Evolutionary conservation across 2,329 filamentous ascomycete species (phyloP).

Genomic region (Diplodia scrobiculata): DNA sequence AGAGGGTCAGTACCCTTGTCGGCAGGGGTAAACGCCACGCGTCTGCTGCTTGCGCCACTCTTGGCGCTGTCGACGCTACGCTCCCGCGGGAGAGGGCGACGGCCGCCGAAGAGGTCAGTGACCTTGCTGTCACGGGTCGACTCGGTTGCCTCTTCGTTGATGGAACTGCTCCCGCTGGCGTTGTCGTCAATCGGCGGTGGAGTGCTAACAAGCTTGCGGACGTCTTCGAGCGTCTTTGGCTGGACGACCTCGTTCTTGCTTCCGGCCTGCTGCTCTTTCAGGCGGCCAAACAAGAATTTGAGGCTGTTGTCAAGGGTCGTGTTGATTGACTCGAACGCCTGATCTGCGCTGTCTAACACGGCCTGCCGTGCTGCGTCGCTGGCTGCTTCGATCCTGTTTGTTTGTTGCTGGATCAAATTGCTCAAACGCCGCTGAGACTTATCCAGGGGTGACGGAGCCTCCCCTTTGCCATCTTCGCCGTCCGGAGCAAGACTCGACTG

Average conservation of each 20-base stretch:
- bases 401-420: constrained; percentile 81
- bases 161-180: constrained; percentile 56
- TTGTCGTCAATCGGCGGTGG: constrained; percentile 58
- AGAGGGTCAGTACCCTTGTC: constrained; percentile 31
- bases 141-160: constrained; percentile 47
- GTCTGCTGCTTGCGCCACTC: constrained; percentile 65
- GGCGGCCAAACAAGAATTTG: constrained; percentile 85
- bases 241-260: constrained; percentile 30
- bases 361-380: constrained; percentile 73
- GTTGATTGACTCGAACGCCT: constrained; percentile 87
- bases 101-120: constrained; percentile 70
- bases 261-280: constrained; percentile 66
- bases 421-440: constrained; percentile 75
- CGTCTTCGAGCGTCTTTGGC: constrained; percentile 83
- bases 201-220: constrained; percentile 80
- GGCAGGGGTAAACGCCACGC: constrained; percentile 53
- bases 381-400: constrained; percentile 77
- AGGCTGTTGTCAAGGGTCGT: constrained; percentile 89
- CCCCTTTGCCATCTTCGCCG: constrained; percentile 31
- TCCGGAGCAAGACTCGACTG: constrained; percentile 37
- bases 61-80: constrained; percentile 73
- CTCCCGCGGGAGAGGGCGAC: constrained; percentile 63
- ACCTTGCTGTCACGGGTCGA: constrained; percentile 42
- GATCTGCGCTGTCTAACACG: constrained; percentile 79
- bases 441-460: constrained; percentile 41